Evolutionary conservation across 106 monocot genomes (phyloP).

Genomic region (Allium cepa): DNA sequence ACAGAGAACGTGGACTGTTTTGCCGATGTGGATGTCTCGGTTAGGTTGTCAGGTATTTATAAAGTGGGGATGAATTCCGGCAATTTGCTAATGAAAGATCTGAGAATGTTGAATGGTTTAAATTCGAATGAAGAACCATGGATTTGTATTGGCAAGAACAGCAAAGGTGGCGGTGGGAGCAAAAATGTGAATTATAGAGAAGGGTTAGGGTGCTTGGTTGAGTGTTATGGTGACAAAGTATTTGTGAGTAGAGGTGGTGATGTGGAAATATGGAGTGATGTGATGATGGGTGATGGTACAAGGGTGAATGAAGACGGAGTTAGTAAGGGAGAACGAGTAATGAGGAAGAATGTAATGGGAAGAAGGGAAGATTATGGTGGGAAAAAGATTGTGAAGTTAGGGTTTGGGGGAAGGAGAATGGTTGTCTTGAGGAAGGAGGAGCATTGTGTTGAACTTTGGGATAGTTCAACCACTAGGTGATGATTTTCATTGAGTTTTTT

Average conservation of each 20-base stretch:
- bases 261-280: conserved; percentile 59
- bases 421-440: conserved; percentile 60
- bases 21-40: conserved; percentile 46
- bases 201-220: conserved; percentile 46
- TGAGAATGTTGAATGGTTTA: conserved; percentile 45
- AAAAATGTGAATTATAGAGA: conserved; percentile 14
- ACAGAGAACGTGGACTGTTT: conserved; percentile 60
- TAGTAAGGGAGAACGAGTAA: conserved; percentile 27
- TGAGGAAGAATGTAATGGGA: conserved; percentile 63
- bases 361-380: conserved; percentile 36
- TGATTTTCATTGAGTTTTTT: not conserved
- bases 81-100: conserved; percentile 62
- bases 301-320: conserved; percentile 20
- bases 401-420: conserved; percentile 79
- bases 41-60: conserved; percentile 31
- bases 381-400: conserved; percentile 44
- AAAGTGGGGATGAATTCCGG: conserved; percentile 56
- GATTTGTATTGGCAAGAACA: conserved; percentile 24
- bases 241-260: conserved; percentile 49
- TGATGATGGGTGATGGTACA: conserved; percentile 13
- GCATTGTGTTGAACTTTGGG: conserved; percentile 62
- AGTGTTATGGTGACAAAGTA: conserved; percentile 38
- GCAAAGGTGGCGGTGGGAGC: not conserved
- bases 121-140: conserved; percentile 17
- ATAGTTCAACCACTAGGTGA: conserved; percentile 14